A percentile compares a stretch with the other conserved stretches of the same genome.
These are phyloP conservation scores for Ophiostoma fasciatum DNA, from an alignment of 2,329 filamentous ascomycete species.

Conservation along the genomic window DNA sequence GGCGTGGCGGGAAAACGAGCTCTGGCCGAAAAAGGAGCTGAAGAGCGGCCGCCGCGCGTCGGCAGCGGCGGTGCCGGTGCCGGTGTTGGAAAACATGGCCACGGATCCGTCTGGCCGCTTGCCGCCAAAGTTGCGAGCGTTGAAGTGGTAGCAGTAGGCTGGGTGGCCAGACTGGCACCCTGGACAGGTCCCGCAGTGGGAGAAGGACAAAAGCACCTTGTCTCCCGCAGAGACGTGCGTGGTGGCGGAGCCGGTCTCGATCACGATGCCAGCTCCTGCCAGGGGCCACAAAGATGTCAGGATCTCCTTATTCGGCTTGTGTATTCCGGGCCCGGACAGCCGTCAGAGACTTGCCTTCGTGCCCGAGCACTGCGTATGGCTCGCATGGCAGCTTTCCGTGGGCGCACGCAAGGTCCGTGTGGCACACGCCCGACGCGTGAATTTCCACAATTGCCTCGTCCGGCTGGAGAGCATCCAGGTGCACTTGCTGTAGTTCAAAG, in stretches of 20 bases:
- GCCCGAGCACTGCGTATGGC: too few relatives aligned
- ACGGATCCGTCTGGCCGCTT: slow-evolving; percentile 10
- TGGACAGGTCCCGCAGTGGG: too few relatives aligned
- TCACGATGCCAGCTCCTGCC: too few relatives aligned
- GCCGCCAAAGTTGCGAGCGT: slow-evolving; percentile 16
- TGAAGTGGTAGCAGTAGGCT: slow-evolving; percentile 15
- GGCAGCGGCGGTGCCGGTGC: too few relatives aligned
- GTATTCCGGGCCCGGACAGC: too few relatives aligned
- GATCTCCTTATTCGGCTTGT: too few relatives aligned
- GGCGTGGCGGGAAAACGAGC: slow-evolving; percentile 18
- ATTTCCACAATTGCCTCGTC: slow-evolving; percentile 20
- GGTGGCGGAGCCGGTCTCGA: too few relatives aligned
- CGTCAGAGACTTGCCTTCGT: too few relatives aligned
- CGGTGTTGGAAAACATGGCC: too few relatives aligned
- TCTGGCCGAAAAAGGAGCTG: slow-evolving; percentile 21
- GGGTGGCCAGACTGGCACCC: slow-evolving; percentile 15
- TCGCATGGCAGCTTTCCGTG: slow-evolving; percentile 25
- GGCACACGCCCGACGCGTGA: slow-evolving; percentile 20
- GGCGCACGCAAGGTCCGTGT: slow-evolving; percentile 19
- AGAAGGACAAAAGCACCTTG: too few relatives aligned
- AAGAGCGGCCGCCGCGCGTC: slow-evolving; percentile 8
- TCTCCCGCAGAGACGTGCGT: too few relatives aligned
- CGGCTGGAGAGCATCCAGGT: slow-evolving; percentile 3
- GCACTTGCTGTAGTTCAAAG: not conserved
- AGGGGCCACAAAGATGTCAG: too few relatives aligned